phyloP scores from a whole-genome alignment of 192 early-diverging fungal species.

The Allomyces arbusculus region DNA sequence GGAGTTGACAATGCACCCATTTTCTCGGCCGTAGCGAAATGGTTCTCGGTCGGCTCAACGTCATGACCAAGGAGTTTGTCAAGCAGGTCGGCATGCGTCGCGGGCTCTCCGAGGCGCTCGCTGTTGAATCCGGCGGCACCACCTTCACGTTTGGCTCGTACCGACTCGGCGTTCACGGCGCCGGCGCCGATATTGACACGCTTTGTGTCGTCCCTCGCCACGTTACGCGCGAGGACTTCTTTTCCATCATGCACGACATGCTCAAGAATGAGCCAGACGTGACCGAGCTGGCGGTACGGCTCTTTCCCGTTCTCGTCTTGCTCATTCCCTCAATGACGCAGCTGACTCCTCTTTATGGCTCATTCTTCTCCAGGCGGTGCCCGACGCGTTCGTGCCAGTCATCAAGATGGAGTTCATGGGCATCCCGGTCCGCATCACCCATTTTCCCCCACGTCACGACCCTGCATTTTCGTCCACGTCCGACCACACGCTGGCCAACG shows the following conservation, averaged over 20 bases:
- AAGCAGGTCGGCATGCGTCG: constrained; percentile 49
- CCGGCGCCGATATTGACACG: constrained; percentile 95
- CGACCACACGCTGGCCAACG: too few species aligned
- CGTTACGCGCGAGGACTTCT: constrained; percentile 82
- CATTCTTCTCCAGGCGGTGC: constrained; percentile 26
- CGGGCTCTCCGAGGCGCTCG: constrained; percentile 58
- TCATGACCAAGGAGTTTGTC: constrained; percentile 83
- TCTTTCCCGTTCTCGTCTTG: background rate
- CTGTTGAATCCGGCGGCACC: constrained; percentile 75
- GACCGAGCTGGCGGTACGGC: constrained; percentile 49
- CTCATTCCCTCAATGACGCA: background rate
- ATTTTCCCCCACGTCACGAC: too few species aligned
- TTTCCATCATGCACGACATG: constrained; percentile 66
- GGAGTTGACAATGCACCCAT: too few species aligned
- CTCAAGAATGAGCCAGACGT: constrained; percentile 67
- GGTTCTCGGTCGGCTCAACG: constrained; percentile 71
- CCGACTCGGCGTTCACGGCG: constrained; percentile 80
- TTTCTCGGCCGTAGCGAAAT: constrained; percentile 32
- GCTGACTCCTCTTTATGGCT: background rate
- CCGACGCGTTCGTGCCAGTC: constrained; percentile 84
- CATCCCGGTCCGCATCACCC: constrained; percentile 40
- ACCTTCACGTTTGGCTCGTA: constrained; percentile 97
- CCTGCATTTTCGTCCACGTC: too few species aligned
- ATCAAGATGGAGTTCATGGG: constrained; percentile 85
- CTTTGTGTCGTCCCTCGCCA: constrained; percentile 81